These are phyloP conservation scores for Mucor indicus DNA, from an alignment of 371 early-diverging fungal genomes.

Conservation along the genomic window DNA sequence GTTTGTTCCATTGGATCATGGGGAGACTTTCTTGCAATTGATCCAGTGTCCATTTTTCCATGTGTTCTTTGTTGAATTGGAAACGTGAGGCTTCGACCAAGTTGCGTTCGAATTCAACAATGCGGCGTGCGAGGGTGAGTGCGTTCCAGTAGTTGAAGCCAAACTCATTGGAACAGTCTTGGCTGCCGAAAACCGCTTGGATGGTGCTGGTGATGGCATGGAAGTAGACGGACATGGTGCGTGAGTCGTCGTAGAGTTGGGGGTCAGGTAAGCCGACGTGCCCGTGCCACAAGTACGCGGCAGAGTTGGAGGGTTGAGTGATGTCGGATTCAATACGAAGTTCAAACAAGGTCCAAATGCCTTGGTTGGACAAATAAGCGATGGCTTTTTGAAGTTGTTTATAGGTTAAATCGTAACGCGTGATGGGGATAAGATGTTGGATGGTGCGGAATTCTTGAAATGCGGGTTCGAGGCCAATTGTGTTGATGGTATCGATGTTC, in stretches of 20 bases:
- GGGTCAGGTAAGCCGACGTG: slow-evolving; percentile 52
- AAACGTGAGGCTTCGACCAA: slow-evolving; percentile 23
- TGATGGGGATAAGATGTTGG: too few relatives aligned
- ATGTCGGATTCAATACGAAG: slow-evolving; percentile 22
- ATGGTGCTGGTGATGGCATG: slow-evolving; percentile 29
- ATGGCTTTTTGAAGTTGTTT: slow-evolving; percentile 16
- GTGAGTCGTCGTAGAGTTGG: slow-evolving; percentile 46
- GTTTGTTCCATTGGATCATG: slow-evolving; percentile 37
- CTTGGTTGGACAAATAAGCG: slow-evolving; percentile 9
- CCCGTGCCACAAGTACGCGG: slow-evolving; percentile 33
- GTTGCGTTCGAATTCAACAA: slow-evolving; percentile 50
- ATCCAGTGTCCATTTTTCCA: slow-evolving; percentile 19
- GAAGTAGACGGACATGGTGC: slow-evolving; percentile 24
- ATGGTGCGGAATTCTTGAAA: too few relatives aligned
- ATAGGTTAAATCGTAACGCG: too few relatives aligned
- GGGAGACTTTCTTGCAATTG: slow-evolving; percentile 34
- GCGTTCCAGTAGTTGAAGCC: slow-evolving; percentile 33
- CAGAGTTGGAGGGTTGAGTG: neutral
- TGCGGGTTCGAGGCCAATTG: too few relatives aligned
- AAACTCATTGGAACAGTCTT: slow-evolving; percentile 26
- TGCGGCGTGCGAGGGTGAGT: slow-evolving; percentile 38
- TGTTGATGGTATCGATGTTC: too few relatives aligned
- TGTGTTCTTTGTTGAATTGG: neutral
- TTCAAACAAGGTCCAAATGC: slow-evolving; percentile 33
- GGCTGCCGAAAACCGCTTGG: slow-evolving; percentile 17